A percentile compares a stretch with the other conserved stretches of the same genome.
phyloP scores from a whole-genome alignment of 192 early-diverging fungal genomes.

The Paraglomus occultum region DNA sequence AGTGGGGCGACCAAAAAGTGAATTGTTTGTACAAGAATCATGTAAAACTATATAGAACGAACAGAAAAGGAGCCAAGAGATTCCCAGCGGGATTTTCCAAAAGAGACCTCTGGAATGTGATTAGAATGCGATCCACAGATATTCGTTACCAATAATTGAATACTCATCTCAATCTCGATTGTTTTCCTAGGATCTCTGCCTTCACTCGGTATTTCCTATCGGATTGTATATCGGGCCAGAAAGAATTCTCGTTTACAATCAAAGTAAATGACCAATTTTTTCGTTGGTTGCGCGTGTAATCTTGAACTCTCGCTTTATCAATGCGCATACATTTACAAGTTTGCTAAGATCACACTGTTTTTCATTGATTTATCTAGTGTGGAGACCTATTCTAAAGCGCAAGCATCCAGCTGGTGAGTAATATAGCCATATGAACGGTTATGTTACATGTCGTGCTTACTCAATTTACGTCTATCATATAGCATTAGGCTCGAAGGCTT shows the following conservation, averaged over 20 bases:
- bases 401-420: constrained; percentile 40
- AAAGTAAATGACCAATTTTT: constrained; percentile 3
- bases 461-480: neutral
- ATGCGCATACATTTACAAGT: neutral
- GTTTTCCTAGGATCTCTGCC: constrained; percentile 2
- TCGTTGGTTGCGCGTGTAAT: neutral
- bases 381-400: constrained; percentile 37
- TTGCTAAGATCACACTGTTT: neutral
- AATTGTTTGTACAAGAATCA: too few species aligned
- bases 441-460: neutral
- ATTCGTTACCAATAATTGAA: too few species aligned
- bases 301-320: neutral
- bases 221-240: constrained; percentile 1
- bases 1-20: too few species aligned
- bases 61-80: too few species aligned
- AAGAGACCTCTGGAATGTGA: too few species aligned
- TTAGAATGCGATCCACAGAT: too few species aligned
- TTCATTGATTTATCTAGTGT: constrained; percentile 3
- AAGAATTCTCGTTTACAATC: constrained; percentile 13
- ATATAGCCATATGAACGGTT: neutral
- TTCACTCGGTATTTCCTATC: constrained; percentile 10
- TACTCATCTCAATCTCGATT: neutral
- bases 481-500: constrained; percentile 36
- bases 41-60: too few species aligned
- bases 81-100: too few species aligned